These are phyloP conservation scores for Volvox carteri DNA, from an alignment of 163 green algal genomes.

Conservation along the genomic window DNA sequence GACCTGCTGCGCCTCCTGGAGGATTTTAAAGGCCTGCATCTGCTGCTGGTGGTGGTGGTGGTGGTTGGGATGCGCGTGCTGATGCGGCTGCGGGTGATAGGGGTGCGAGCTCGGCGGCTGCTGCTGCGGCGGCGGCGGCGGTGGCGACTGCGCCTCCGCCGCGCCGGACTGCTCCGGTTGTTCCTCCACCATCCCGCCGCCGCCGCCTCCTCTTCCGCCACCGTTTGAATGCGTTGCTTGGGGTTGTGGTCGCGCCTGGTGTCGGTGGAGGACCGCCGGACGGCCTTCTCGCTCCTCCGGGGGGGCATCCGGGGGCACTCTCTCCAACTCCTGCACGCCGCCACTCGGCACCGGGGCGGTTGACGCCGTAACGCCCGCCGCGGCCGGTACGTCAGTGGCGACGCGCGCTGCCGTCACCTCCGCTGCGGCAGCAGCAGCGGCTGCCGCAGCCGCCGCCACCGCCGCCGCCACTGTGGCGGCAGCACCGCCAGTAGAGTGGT, in stretches of 20 bases:
- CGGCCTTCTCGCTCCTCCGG: neutral
- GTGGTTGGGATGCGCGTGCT: neutral
- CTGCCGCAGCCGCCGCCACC: neutral
- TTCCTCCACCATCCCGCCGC: neutral
- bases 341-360: neutral
- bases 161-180: neutral
- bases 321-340: neutral
- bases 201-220: neutral
- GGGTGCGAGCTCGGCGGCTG: neutral
- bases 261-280: neutral
- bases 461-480: neutral
- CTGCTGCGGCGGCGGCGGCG: neutral
- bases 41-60: slow-evolving; percentile 33
- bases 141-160: neutral
- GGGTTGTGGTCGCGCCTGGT: neutral
- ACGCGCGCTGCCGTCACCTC: neutral
- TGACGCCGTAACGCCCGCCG: neutral
- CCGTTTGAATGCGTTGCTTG: neutral
- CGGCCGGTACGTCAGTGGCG: neutral
- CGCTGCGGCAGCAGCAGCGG: neutral
- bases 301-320: neutral
- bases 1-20: slow-evolving; percentile 2
- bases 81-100: neutral
- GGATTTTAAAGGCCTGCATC: neutral
- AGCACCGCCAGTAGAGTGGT: neutral